phyloP scores from a whole-genome alignment of 805 yeast genomes.

The Suhomyces sp. region DNA sequence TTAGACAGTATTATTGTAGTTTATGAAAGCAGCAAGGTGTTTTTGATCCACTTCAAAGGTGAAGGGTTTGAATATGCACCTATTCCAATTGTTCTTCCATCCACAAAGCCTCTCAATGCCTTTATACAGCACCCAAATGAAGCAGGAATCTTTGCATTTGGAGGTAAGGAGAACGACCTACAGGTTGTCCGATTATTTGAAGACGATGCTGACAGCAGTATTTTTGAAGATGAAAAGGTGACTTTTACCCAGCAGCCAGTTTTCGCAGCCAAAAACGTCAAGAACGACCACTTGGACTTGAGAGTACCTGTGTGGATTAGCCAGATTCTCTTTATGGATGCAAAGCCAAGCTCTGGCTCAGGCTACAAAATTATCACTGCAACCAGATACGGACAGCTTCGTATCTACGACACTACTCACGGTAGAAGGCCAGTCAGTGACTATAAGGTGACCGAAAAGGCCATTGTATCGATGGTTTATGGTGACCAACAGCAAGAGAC shows the following conservation, averaged over 20 bases:
- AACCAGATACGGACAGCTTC: constrained; percentile 72
- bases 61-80: constrained; percentile 33
- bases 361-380: constrained; percentile 58
- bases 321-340: constrained; percentile 46
- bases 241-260: constrained; percentile 29
- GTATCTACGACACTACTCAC: constrained; percentile 66
- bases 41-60: constrained; percentile 33
- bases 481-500: constrained; percentile 32
- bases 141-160: constrained; percentile 63
- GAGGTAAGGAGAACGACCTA: constrained; percentile 82
- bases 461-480: constrained; percentile 44
- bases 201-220: constrained; percentile 15
- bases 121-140: constrained; percentile 48
- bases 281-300: constrained; percentile 71
- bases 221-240: constrained; percentile 18
- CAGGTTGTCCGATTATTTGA: constrained; percentile 44
- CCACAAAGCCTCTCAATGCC: constrained; percentile 47
- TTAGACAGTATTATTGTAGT: constrained; percentile 41
- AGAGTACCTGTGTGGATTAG: constrained; percentile 82
- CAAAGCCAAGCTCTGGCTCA: constrained; percentile 18
- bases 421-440: constrained; percentile 68
- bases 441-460: constrained; percentile 53
- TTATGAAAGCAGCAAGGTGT: constrained; percentile 44
- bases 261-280: constrained; percentile 81
- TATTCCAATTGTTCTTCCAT: constrained; percentile 26